phyloP scores from a whole-genome alignment of 148 eudicot genomes.

The Arctostaphylos glauca region DNA sequence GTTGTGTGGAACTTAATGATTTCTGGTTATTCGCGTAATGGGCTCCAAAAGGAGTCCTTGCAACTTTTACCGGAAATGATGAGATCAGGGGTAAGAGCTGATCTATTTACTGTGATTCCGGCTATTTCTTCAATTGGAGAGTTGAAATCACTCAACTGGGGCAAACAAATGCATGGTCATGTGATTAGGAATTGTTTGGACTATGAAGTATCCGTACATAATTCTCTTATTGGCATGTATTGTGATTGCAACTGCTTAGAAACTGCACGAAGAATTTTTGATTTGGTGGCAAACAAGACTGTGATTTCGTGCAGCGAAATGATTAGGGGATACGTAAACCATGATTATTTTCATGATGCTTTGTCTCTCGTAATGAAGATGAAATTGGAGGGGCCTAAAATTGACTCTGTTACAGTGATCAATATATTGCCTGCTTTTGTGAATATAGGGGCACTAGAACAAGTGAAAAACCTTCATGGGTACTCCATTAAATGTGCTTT shows the following conservation, averaged over 20 bases:
- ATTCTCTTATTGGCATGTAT: constrained; percentile 36
- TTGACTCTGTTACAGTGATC: constrained; percentile 26
- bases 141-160: constrained; percentile 24
- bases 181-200: constrained; percentile 31
- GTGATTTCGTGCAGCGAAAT: constrained; percentile 33
- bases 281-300: constrained; percentile 23
- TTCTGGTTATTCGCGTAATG: constrained; percentile 26
- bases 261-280: constrained; percentile 25
- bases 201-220: constrained; percentile 35
- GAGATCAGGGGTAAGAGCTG: constrained; percentile 29
- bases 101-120: constrained; percentile 35
- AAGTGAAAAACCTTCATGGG: constrained; percentile 36
- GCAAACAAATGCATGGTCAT: constrained; percentile 34
- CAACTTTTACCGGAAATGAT: constrained; percentile 23
- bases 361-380: constrained; percentile 20
- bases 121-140: constrained; percentile 30
- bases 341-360: constrained; percentile 27
- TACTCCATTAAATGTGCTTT: constrained; percentile 28
- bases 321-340: constrained; percentile 30
- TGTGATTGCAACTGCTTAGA: constrained; percentile 26
- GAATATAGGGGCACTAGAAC: constrained; percentile 30
- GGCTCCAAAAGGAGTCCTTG: constrained; percentile 23
- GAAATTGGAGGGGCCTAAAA: constrained; percentile 22
- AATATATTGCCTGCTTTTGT: constrained; percentile 40
- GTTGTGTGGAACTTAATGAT: constrained; percentile 42